Percentiles rank a stretch among this genome's conserved stretches.
Evolutionary conservation across 2,329 filamentous ascomycete species (phyloP).

Genomic region (Ophiostoma himal-ulmi): DNA sequence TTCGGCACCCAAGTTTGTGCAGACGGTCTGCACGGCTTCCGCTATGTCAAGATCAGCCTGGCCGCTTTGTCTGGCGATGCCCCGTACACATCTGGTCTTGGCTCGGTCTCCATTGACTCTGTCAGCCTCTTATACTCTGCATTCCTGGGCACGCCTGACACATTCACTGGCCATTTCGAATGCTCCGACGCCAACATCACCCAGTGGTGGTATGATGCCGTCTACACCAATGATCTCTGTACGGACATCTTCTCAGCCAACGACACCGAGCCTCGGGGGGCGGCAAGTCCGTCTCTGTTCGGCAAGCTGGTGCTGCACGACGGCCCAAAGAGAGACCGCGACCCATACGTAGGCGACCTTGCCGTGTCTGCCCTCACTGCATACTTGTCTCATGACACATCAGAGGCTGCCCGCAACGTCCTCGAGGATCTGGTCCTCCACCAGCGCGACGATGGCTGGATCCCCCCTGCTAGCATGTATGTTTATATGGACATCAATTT

Average conservation of each 20-base stretch:
- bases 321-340: slow-evolving; percentile 47
- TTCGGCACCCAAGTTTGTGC: slow-evolving; percentile 41
- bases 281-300: slow-evolving; percentile 39
- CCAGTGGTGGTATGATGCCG: slow-evolving; percentile 49
- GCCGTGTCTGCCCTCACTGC: slow-evolving; percentile 44
- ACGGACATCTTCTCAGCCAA: slow-evolving; percentile 43
- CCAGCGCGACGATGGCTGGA: slow-evolving; percentile 48
- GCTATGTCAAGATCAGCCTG: slow-evolving; percentile 46
- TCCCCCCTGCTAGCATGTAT: slow-evolving; percentile 49
- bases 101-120: slow-evolving; percentile 40
- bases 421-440: slow-evolving; percentile 45
- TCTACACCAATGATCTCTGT: slow-evolving; percentile 47
- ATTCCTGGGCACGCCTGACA: slow-evolving; percentile 43
- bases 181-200: slow-evolving; percentile 46
- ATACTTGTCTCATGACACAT: slow-evolving; percentile 43
- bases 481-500: slow-evolving; percentile 18
- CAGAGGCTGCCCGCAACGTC: slow-evolving; percentile 41
- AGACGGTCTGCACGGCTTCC: slow-evolving; percentile 49
- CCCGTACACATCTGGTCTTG: slow-evolving; percentile 40
- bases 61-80: slow-evolving; percentile 40
- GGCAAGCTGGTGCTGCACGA: slow-evolving; percentile 45
- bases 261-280: slow-evolving; percentile 45
- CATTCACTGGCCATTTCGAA: slow-evolving; percentile 48
- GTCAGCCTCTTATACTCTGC: slow-evolving; percentile 41
- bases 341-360: slow-evolving; percentile 49